Base-by-base conservation (phyloP, 345 rosid genomes). In the Salix suchowensis region DNA sequence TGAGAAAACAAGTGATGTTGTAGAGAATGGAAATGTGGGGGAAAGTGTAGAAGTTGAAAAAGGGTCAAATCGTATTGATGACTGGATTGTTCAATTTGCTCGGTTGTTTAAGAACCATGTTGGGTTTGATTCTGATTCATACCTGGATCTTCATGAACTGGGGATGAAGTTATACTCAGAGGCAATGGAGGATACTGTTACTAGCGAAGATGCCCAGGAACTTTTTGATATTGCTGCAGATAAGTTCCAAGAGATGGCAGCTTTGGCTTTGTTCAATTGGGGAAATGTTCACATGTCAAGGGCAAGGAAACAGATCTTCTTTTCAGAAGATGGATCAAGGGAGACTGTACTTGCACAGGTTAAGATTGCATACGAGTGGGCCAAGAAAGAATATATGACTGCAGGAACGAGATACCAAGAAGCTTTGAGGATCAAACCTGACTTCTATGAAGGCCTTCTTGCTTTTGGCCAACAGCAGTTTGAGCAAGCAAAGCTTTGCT, bases 221-320 rank as follows among this genome's bases (percentile, higher is more conserved):
- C 89, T 96, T 78, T 91, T 94, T 80, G 91, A 91, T 72, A 87
- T 92, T 65, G 94, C 97, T 21, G 90, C 94, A 24, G 94, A 90
- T 71, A 90, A 91, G 84, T 96, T 96, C 88, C 99, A 96, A 82
- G 99, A 93, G 87, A 96, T 96, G 99, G 89, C 89, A 12, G 97
- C 99, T 70, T 74, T 96, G 70, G 99, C 98, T 67, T 80, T 92
- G 85, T 91, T 96, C 76, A 96, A 94, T 54, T 96, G 97, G 99
- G 99, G 98, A 61, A 96, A 92, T 80, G 91, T 96, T 75, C 97
- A 96, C 86, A 81, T 92, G 93, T 94, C 97, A 21, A 89, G 74
- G 78, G 95, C 98, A 34, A 93, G 98, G 81, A 96, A 91, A 78
- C 88, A 85, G 70, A 87, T 90, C 30, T 80, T 79, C 82, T 78